A percentile compares a stretch with the other conserved stretches of the same genome.
phyloP scores from a whole-genome alignment of 2,329 filamentous ascomycete genomes.

The Phaeosphaeriaceae sp. region DNA sequence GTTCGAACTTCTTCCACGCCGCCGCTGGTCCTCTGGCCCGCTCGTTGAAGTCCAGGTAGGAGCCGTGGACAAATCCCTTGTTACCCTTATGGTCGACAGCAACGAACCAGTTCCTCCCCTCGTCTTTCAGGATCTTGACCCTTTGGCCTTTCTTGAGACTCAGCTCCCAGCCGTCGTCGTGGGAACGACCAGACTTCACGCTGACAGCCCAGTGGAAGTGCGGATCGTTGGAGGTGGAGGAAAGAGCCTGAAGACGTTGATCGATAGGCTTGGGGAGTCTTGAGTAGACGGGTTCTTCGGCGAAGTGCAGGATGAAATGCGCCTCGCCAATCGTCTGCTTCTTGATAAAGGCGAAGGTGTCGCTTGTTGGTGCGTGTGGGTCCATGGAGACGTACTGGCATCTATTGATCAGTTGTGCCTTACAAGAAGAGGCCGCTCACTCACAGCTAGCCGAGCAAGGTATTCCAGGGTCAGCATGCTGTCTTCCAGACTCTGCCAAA shows the following conservation, averaged over 20 bases:
- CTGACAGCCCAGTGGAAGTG: conserved; percentile 26
- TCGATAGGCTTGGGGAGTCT: conserved; percentile 8
- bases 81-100: conserved; percentile 14
- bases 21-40: conserved; percentile 14
- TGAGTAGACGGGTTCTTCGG: conserved; percentile 16
- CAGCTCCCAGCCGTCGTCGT: conserved; percentile 33
- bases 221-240: background rate
- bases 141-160: conserved; percentile 28
- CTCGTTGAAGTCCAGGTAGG: conserved; percentile 30
- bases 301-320: conserved; percentile 27
- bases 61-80: conserved; percentile 34
- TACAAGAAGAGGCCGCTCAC: background rate
- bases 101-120: conserved; percentile 34
- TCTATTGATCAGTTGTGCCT: conserved; percentile 10
- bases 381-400: conserved; percentile 33
- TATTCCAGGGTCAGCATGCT: conserved; percentile 2
- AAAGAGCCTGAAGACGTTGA: background rate
- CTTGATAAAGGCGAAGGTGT: conserved; percentile 37
- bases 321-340: conserved; percentile 16
- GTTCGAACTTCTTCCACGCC: conserved; percentile 25
- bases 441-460: conserved; percentile 27
- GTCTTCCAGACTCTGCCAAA: conserved; percentile 19
- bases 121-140: conserved; percentile 31
- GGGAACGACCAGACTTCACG: conserved; percentile 29
- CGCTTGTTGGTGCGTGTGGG: conserved; percentile 23